phyloP scores from a whole-genome alignment of 1,284 basidiomycete species.

The Chalciporus sp. region DNA sequence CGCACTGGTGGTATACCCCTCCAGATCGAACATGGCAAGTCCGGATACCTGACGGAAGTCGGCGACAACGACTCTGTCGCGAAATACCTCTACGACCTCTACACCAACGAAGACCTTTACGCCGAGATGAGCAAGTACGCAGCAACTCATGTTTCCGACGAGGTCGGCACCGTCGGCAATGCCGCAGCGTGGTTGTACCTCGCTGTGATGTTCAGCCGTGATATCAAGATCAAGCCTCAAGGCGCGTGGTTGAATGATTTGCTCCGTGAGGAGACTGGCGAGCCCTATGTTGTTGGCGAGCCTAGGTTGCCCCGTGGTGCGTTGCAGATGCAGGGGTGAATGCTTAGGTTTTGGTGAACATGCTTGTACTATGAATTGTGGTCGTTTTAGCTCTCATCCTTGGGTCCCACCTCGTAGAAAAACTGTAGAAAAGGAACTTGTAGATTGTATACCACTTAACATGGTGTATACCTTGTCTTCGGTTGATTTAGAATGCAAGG shows the following conservation, averaged over 20 bases:
- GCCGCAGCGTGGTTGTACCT: constrained; percentile 81
- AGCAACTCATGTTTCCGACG: constrained; percentile 74
- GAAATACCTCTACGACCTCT: constrained; percentile 70
- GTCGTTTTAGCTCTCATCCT: background rate
- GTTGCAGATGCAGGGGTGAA: constrained; percentile 50
- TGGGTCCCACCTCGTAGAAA: background rate
- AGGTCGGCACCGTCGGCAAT: constrained; percentile 80
- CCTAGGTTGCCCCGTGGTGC: constrained; percentile 65
- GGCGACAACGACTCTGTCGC: constrained; percentile 77
- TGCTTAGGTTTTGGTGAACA: background rate
- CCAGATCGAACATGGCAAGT: constrained; percentile 81
- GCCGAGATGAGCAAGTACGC: constrained; percentile 67
- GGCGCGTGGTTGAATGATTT: constrained; percentile 83
- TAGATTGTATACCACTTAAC: background rate
- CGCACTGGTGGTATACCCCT: constrained; percentile 88
- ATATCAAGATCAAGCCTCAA: constrained; percentile 72
- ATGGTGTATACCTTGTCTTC: background rate
- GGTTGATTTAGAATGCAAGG: no score
- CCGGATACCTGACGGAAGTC: constrained; percentile 76
- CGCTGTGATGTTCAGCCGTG: constrained; percentile 75
- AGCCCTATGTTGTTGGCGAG: constrained; percentile 64
- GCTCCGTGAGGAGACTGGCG: constrained; percentile 69
- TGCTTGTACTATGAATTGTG: constrained; percentile 13
- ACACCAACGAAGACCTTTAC: constrained; percentile 71
- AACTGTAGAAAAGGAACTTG: background rate